Base-by-base conservation (phyloP, 331 rosid genomes). In the Malus hybrid region DNA sequence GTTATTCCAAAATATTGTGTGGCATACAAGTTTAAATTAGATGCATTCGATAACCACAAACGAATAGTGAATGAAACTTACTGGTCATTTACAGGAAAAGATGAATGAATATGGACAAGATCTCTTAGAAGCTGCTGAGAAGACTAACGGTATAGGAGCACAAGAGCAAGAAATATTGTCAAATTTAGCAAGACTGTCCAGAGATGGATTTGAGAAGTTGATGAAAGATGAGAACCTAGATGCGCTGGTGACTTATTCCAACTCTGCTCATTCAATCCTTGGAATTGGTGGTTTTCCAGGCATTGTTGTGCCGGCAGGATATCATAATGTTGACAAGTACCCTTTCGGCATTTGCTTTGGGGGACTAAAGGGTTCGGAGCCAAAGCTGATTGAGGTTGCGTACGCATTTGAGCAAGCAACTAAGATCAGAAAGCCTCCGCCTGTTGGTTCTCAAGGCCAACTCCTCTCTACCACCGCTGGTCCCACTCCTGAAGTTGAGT, bases 251-350 rank as follows among this genome's bases (percentile, higher is more conserved):
- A 82, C 86, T 32, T 74, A 81, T 19, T 90, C 90, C 13, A 20
- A 64, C 1, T 79, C 66, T 32, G 85, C 69, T 46, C 31, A 80
- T 6, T 6, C 50, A 0, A 19, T 86, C 61, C 77, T 85, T 0
- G 93, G 90, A 22, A 82, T 87, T 59, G 93, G 93, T 78, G 93
- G 96, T 7, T 88, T 80, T 24, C 96, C 93, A 0, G 91, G 86
- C 36, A 85, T 90, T 48, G 84, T 81, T 78, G 87, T 90, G 60
- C 91, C 93, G 3, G 91, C 87, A 67, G 93, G 91, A n/a, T 88
- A 88, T 76, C 84, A 72, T 29, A 65, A 55, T 6, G 4, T 46
- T 39, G 86, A 87, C 46, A 33, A 33, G 67, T 74, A 84, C 83
- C 92, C 93, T 42, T 79, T 86, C 76, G 96, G 96, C 8, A 82